Evolutionary conservation across 225 moss, liverwort and hornwort species (phyloP).

Genomic region (Anthoceros angustus): DNA sequence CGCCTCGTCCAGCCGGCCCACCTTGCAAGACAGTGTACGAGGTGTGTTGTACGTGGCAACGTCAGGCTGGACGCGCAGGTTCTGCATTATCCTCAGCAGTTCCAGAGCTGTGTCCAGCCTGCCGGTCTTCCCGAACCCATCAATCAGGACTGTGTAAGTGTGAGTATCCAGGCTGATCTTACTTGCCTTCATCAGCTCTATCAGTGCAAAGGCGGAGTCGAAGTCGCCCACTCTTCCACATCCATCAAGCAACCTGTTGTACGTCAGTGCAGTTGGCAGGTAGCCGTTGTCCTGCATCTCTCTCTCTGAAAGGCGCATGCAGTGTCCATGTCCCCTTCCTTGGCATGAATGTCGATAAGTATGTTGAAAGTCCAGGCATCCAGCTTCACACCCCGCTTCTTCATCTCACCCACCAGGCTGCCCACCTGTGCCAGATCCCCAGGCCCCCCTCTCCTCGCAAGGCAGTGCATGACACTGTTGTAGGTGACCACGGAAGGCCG

Average conservation of each 20-base stretch:
- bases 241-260: slow-evolving; percentile 2
- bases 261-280: neutral
- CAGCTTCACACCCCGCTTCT: neutral
- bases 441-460: too few relatives aligned
- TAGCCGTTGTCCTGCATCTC: neutral
- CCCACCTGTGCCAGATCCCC: too few relatives aligned
- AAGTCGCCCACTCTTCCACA: neutral
- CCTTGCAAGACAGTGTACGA: neutral
- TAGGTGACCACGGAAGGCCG: too few relatives aligned
- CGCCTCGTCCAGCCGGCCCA: neutral
- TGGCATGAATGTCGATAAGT: neutral
- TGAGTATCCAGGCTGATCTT: neutral
- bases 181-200: neutral
- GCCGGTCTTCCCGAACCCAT: neutral
- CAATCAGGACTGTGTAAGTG: neutral
- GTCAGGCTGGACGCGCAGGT: neutral
- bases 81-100: neutral
- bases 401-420: neutral
- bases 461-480: too few relatives aligned
- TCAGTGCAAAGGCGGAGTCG: neutral
- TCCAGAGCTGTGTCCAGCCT: neutral
- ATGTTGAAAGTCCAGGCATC: slow-evolving; percentile 3
- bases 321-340: neutral
- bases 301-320: neutral
- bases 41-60: slow-evolving; percentile 1